Evolutionary conservation across 306 rosid genomes (phyloP).

Genomic region (Quercus berberidifolia): DNA sequence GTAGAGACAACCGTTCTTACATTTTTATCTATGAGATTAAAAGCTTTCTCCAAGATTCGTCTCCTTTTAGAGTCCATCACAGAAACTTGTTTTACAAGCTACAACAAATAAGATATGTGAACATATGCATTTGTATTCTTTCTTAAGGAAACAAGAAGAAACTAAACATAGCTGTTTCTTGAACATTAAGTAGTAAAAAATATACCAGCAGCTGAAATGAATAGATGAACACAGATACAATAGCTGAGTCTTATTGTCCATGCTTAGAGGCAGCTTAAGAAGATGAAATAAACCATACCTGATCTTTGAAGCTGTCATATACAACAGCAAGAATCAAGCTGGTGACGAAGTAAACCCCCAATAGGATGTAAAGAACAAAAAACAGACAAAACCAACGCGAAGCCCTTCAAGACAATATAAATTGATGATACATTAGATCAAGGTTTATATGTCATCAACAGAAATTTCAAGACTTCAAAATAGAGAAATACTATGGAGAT

Average conservation of each 20-base stretch:
- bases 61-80: constrained; percentile 66
- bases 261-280: not conserved
- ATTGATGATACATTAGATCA: constrained; percentile 4
- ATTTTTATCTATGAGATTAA: constrained; percentile 54
- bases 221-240: constrained; percentile 10
- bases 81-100: constrained; percentile 88
- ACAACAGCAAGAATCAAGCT: constrained; percentile 96
- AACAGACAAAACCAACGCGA: constrained; percentile 88
- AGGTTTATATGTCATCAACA: not conserved
- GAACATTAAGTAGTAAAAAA: not conserved
- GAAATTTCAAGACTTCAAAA: not conserved
- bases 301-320: constrained; percentile 85
- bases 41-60: constrained; percentile 72
- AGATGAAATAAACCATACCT: constrained; percentile 49
- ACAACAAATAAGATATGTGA: constrained; percentile 28
- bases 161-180: not conserved
- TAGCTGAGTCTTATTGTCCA: not conserved
- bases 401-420: constrained; percentile 54
- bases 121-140: constrained; percentile 21
- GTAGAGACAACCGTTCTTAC: constrained; percentile 47
- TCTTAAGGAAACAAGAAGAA: constrained; percentile 3
- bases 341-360: constrained; percentile 96
- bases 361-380: constrained; percentile 77
- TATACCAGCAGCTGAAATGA: constrained; percentile 10
- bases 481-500: not conserved